Evolutionary conservation across 106 monocot species (phyloP), one percentile per base, ranked within the genome.

Genomic region (Dendrobium nobile): DNA sequence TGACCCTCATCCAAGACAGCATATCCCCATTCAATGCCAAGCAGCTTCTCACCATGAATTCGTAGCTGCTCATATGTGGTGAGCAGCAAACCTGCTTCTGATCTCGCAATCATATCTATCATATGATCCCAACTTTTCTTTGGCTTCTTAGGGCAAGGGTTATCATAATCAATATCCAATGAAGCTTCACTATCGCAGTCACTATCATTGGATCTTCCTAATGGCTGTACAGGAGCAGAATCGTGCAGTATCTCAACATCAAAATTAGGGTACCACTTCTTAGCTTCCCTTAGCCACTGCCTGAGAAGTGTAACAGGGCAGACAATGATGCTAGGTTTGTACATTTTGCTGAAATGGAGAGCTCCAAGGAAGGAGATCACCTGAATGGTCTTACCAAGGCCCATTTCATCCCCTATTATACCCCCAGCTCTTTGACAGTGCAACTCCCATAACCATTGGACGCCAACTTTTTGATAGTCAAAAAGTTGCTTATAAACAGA

Each of bases 361-460:
- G 95, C 87, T 77, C 80, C 93, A 73, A 99, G 92, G 85, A 95
- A 99, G 48, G 98, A 88, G 31, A 95, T 75, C 13, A 95, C 87
- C 80, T 99, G 98, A 80, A 95, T 70, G 13, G 98, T 99, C 79
- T 99, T 99, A 37, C 98, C 98, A 15, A 99, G 86, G 51, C 95
- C 98, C 98, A 99, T 99, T 84, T 99, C 98, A 88, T 99, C 98
- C 22, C 95, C 98, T 55, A 99, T 99, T 61, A 99, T 99, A 47
- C 98, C 98, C n/a, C 98, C 95, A 58, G 92, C 89, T 79, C 81
- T 89, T 83, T 95, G 98, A 75, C 98, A 99, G 79, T 99, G 98
- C 78, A 99, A 80, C 67, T 99, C 98, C 98, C 98, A 99, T 10
- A 99, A 75, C 98, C 98, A 99, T 40, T 99, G 98, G 20, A 99